A percentile compares a stretch with the other conserved stretches of the same genome.
Conservation (phyloP, 352 stramenopile genomes). For the Saprolegnia diclina region DNA sequence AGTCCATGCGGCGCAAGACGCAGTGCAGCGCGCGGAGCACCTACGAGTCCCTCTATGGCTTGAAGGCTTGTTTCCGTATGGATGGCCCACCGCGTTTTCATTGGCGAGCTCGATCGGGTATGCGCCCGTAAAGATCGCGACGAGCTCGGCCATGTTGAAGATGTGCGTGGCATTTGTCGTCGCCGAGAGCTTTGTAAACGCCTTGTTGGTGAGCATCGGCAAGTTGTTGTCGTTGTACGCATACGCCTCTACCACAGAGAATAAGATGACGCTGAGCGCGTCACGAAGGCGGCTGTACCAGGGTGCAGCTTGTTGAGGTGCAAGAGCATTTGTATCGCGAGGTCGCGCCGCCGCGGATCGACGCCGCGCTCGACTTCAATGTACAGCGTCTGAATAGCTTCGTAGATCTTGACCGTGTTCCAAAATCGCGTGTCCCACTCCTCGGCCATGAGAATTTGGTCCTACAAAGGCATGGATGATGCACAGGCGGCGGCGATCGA, state of each 20-base stretch:
- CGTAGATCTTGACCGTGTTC: conserved; percentile 53
- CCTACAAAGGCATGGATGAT: conserved; percentile 37
- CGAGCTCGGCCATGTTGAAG: conserved; percentile 48
- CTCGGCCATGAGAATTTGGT: conserved; percentile 69
- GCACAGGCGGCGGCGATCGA: background rate
- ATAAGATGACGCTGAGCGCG: background rate
- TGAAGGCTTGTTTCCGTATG: conserved; percentile 6
- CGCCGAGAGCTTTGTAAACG: conserved; percentile 58
- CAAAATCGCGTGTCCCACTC: conserved; percentile 74
- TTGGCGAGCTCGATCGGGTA: conserved; percentile 51
- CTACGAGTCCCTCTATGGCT: conserved; percentile 38
- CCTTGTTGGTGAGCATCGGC: conserved; percentile 64
- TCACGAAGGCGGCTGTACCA: conserved; percentile 30
- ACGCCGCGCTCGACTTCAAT: conserved; percentile 49
- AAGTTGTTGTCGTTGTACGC: conserved; percentile 61
- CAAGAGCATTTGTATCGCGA: conserved; percentile 65
- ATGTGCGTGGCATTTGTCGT: conserved; percentile 44
- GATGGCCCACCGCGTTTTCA: conserved; percentile 45
- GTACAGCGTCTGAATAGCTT: conserved; percentile 62
- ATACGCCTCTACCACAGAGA: conserved; percentile 37
- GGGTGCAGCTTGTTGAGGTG: conserved; percentile 61
- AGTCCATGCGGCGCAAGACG: conserved; percentile 54
- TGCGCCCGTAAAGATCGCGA: conserved; percentile 55
- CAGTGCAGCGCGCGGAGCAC: conserved; percentile 27
- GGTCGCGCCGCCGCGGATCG: conserved; percentile 37